Evolutionary conservation across 1,139 yeast species (phyloP).

Genomic region (Saccharomyces uvarum): DNA sequence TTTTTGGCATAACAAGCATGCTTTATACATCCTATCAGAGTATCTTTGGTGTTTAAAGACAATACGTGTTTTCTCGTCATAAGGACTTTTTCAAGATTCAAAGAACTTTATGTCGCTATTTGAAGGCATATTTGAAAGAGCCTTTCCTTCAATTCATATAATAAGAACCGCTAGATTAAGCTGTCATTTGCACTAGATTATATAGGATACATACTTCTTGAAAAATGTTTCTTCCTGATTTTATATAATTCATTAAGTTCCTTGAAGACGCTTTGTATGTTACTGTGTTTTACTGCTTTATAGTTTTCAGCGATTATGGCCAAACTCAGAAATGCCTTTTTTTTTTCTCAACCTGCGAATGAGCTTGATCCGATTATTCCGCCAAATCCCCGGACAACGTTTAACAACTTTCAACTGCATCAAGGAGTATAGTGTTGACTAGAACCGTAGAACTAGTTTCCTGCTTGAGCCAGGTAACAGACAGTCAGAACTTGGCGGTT

Average conservation of each 20-base stretch:
- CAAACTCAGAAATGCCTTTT: neutral
- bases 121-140: neutral
- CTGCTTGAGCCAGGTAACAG: neutral
- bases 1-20: slow-evolving; percentile 55
- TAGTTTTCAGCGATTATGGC: neutral
- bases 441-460: neutral
- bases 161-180: neutral
- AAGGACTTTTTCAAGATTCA: neutral
- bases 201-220: neutral
- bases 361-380: neutral
- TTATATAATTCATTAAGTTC: neutral
- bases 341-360: neutral
- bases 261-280: neutral
- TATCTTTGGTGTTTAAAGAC: slow-evolving; percentile 23
- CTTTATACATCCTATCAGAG: slow-evolving; percentile 60
- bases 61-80: neutral
- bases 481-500: neutral
- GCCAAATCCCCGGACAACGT: neutral
- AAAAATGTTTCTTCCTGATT: neutral
- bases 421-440: neutral
- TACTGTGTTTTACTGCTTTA: neutral
- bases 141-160: neutral
- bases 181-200: neutral
- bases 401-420: neutral
- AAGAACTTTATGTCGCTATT: neutral